Percentiles rank a stretch among this genome's conserved stretches.
These are phyloP conservation scores for Allium fistulosum DNA, from an alignment of 106 monocot species.

Conservation along the genomic window DNA sequence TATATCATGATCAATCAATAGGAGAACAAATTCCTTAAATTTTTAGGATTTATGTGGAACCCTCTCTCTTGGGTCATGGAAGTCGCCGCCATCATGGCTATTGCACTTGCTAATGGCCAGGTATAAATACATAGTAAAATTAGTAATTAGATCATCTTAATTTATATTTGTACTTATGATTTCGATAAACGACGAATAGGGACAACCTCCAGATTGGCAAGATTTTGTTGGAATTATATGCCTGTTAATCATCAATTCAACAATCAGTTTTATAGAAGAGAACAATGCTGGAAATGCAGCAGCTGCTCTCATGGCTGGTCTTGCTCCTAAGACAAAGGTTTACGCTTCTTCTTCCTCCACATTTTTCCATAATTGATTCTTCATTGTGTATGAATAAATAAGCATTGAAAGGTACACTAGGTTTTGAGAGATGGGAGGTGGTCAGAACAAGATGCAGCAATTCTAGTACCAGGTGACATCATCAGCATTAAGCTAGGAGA, in stretches of 20 bases:
- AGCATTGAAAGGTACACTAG: neutral
- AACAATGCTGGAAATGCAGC: constrained; percentile 67
- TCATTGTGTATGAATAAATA: neutral
- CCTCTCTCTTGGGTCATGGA: constrained; percentile 56
- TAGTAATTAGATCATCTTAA: neutral
- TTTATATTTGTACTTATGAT: no score
- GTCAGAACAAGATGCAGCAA: constrained; percentile 58
- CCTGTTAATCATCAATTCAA: constrained; percentile 50
- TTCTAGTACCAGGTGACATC: constrained; percentile 62
- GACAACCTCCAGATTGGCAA: constrained; percentile 51
- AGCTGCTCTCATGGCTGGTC: constrained; percentile 53
- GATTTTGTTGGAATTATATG: constrained; percentile 39
- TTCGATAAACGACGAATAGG: constrained; percentile 8
- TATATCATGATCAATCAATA: neutral
- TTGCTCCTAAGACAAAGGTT: constrained; percentile 52
- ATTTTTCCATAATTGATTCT: neutral
- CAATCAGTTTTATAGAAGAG: constrained; percentile 61
- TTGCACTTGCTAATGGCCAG: constrained; percentile 48
- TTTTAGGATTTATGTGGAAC: constrained; percentile 62
- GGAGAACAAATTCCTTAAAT: constrained; percentile 58
- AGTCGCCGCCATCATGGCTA: constrained; percentile 50
- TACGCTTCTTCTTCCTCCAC: neutral
- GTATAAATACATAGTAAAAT: neutral
- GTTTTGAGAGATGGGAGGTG: constrained; percentile 49
- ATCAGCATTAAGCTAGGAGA: constrained; percentile 92